Conservation (phyloP, 139 green algal species). For the Trebouxia sp. region DNA sequence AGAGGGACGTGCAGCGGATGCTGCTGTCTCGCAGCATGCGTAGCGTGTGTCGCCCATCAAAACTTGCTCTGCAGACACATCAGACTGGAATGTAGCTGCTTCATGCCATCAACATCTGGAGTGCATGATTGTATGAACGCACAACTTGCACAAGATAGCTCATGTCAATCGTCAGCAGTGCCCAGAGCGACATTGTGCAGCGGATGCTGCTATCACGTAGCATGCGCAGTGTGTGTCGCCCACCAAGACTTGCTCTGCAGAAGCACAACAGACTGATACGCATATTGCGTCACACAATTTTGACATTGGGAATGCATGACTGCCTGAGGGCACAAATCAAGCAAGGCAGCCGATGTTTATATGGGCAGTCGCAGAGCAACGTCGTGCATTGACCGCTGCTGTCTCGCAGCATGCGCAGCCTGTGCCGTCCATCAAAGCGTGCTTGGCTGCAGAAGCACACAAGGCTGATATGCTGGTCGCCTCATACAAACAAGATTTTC, state of each 20-base stretch:
- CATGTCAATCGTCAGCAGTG: conserved; percentile 80
- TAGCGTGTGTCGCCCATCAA: conserved; percentile 73
- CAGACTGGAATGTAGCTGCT: too few relatives aligned
- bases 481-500: too few relatives aligned
- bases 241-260: conserved; percentile 74
- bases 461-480: too few relatives aligned
- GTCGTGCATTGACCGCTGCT: conserved; percentile 67
- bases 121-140: too few relatives aligned
- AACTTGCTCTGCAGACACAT: conserved; percentile 67
- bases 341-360: too few relatives aligned
- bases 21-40: conserved; percentile 55
- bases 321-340: too few relatives aligned
- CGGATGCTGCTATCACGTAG: conserved; percentile 56
- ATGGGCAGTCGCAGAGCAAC: too few relatives aligned
- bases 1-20: conserved; percentile 65
- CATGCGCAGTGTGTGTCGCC: conserved; percentile 64
- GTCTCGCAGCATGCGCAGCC: conserved; percentile 61
- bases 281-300: too few relatives aligned
- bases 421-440: conserved; percentile 78
- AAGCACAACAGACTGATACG: too few relatives aligned
- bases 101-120: too few relatives aligned
- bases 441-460: conserved; percentile 56
- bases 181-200: conserved; percentile 65
- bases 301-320: too few relatives aligned
- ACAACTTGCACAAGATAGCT: conserved; percentile 60